Percentiles rank a stretch among this genome's conserved stretches.
Evolutionary conservation across 1,284 basidiomycete genomes (phyloP).

Genomic region (Rhizoctonia solani): DNA sequence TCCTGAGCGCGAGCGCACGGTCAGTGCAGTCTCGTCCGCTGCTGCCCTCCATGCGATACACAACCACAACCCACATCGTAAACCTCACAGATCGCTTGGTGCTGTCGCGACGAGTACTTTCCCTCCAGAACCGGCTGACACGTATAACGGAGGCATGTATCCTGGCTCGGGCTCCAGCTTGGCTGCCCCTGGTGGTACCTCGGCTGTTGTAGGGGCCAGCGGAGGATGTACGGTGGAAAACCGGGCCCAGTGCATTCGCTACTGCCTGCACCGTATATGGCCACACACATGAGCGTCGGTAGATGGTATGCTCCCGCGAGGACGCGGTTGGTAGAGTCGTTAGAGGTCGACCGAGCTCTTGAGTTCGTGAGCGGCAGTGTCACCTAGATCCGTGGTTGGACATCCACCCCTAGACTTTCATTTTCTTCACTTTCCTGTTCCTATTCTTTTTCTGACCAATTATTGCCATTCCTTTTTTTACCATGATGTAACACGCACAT

Average conservation of each 20-base stretch:
- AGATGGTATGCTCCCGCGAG: slow-evolving; percentile 27
- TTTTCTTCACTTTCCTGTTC: background rate
- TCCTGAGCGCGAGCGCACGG: slow-evolving; percentile 18
- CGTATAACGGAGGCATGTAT: slow-evolving; percentile 19
- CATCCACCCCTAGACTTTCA: background rate
- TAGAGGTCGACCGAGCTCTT: slow-evolving; percentile 3
- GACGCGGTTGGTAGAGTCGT: slow-evolving; percentile 13
- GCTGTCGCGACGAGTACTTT: no score
- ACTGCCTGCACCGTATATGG: slow-evolving; percentile 23
- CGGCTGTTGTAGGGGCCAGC: slow-evolving; percentile 2
- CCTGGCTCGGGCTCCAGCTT: background rate
- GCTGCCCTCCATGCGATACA: slow-evolving; percentile 16
- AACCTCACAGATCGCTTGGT: background rate
- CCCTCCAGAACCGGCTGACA: slow-evolving; percentile 29
- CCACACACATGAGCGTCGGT: slow-evolving; percentile 16
- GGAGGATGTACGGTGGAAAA: slow-evolving; percentile 30
- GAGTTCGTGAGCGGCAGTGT: no score
- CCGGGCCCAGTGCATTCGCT: slow-evolving; percentile 22
- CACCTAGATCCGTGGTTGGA: no score
- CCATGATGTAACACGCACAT: background rate
- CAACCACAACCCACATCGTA: background rate
- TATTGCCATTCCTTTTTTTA: background rate
- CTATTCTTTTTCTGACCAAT: background rate
- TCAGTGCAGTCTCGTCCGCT: slow-evolving; percentile 19
- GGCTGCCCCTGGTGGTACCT: background rate